Evolutionary conservation across 495 filamentous ascomycete genomes (phyloP), one percentile per base, ranked within the genome.

Genomic region (Aspergillus panamensis): DNA sequence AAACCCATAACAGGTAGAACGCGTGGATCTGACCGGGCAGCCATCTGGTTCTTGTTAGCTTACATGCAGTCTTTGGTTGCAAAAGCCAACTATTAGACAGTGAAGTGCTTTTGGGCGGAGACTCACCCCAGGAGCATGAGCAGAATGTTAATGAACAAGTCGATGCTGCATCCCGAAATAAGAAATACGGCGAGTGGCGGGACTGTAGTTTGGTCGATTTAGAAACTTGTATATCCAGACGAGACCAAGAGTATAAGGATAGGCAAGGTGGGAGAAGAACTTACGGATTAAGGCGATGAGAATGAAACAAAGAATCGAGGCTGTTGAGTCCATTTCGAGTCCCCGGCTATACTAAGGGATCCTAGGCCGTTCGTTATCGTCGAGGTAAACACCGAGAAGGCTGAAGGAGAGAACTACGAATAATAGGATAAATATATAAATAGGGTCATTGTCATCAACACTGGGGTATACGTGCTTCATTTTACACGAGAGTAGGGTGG

Each of bases 1-100:
- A 96, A 48, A 95, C 81, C 64, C 90, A 96, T 72, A 92, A 85
- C 55, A 96, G 63, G 66, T 97, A 97, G 75, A 95, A 96, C 7
- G 90, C 93, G 67, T 96, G 93, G 25, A 96, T 82, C 61, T 93
- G 86, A 7, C 89, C 89, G 1, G 90, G 91, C 53, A 94, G 69
- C 62, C 86, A 88, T 3, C 88, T 90, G 32, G 14, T 9, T 6
- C n/a, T 30, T 10, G 55, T 50, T 31, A 43, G 20, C 8, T 16
- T 49, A 21, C 48, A 12, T 49, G 30, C 25, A 4, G 19, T 21
- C 9, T 13, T 17, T 45, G 19, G 16, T 17, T 20, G 7, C n/a
- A 17, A n/a, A 16, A 19, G 8, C 13, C 16, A 12, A 13, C 33
- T 20, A 35, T 6, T 43, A 47, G 44, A n/a, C 20, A n/a, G 21